Conservation (phyloP, 2,329 filamentous ascomycete species). For the Nemania serpens region DNA sequence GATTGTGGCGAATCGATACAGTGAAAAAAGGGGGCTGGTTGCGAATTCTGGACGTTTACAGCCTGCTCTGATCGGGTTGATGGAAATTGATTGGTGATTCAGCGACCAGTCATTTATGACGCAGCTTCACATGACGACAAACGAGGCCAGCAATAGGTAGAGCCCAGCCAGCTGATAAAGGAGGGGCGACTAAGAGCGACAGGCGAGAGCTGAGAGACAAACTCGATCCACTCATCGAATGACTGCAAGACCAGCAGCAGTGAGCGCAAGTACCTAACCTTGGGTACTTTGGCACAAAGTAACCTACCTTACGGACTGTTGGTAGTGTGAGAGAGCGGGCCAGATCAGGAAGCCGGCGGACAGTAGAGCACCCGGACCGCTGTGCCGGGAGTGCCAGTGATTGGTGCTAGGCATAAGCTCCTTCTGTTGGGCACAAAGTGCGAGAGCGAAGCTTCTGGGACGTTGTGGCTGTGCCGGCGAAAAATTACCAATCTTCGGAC, state of each 20-base stretch:
- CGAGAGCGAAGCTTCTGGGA: conserved; percentile 34
- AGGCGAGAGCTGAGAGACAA: conserved; percentile 24
- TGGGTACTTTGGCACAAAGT: conserved; percentile 7
- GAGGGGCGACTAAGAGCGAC: conserved; percentile 17
- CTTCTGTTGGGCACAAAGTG: conserved; percentile 34
- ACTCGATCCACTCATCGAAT: conserved; percentile 10
- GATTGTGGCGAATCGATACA: conserved; percentile 15
- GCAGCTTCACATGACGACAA: conserved; percentile 14
- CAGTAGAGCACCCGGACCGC: conserved; percentile 23
- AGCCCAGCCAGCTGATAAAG: conserved; percentile 13
- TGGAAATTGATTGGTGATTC: conserved; percentile 9
- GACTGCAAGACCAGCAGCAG: too few relatives aligned
- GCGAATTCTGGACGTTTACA: not conserved
- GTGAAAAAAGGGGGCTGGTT: not conserved
- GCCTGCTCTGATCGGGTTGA: not conserved
- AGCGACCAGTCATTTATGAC: conserved; percentile 16
- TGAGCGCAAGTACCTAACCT: not conserved
- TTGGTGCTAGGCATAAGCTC: conserved; percentile 5
- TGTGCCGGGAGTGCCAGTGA: conserved; percentile 25
- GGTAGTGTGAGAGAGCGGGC: too few relatives aligned
- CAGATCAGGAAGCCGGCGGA: conserved; percentile 18
- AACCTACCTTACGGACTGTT: not conserved
- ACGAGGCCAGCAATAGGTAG: conserved; percentile 1
- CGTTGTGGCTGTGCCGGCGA: conserved; percentile 37
- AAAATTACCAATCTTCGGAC: conserved; percentile 9